Evolutionary conservation across 2,329 filamentous ascomycete genomes (phyloP).

Genomic region (Ophiocordyceps unilateralis): DNA sequence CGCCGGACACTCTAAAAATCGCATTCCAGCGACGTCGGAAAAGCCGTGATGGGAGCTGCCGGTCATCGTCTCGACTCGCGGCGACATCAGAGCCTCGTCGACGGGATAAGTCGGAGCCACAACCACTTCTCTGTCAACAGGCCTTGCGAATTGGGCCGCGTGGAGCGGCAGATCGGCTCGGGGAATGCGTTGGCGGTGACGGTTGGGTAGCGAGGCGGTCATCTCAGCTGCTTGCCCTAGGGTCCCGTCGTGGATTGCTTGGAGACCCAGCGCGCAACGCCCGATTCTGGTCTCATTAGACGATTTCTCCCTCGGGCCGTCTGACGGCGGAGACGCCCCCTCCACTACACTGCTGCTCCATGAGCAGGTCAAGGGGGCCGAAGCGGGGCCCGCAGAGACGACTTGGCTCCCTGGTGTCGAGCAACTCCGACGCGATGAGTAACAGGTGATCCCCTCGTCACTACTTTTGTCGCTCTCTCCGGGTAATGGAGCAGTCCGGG

Average conservation of each 20-base stretch:
- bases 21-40: slow-evolving; percentile 27
- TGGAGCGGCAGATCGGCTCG: background rate
- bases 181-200: background rate
- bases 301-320: no score
- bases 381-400: slow-evolving; percentile 46
- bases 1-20: slow-evolving; percentile 33
- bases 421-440: slow-evolving; percentile 23
- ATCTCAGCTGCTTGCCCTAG: background rate
- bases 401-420: slow-evolving; percentile 32
- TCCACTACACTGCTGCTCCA: slow-evolving; percentile 32
- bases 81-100: slow-evolving; percentile 48
- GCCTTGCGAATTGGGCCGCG: slow-evolving; percentile 6
- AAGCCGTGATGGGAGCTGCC: slow-evolving; percentile 42
- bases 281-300: no score
- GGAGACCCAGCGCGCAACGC: no score
- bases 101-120: slow-evolving; percentile 18
- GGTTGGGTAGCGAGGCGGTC: background rate
- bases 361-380: slow-evolving; percentile 45
- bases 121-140: slow-evolving; percentile 14
- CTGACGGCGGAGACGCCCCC: background rate
- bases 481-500: slow-evolving; percentile 43
- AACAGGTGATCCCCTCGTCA: slow-evolving; percentile 16
- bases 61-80: slow-evolving; percentile 56
- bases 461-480: slow-evolving; percentile 30
- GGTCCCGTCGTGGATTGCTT: slow-evolving; percentile 4